Evolutionary conservation across 345 rosid species (phyloP).

Genomic region (Rhodamnia argentea): DNA sequence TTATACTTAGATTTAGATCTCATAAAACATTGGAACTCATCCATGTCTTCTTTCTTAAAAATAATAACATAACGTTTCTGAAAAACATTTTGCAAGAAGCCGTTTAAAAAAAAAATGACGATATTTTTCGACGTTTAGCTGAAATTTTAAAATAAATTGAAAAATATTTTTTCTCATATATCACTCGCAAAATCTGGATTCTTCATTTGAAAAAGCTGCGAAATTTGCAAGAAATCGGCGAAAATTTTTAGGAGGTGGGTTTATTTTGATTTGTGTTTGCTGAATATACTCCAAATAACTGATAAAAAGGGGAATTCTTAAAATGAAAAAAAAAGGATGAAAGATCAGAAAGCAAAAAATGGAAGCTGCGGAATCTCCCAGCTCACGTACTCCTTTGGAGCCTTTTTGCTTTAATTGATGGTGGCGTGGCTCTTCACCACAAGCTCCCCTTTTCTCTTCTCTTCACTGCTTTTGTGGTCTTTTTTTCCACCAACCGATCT

Average conservation of each 20-base stretch:
- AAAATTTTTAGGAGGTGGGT: background rate
- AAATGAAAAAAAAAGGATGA: too few species aligned
- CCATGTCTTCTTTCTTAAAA: background rate
- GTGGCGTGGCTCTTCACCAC: background rate
- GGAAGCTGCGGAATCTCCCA: background rate
- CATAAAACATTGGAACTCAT: background rate
- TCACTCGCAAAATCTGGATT: background rate
- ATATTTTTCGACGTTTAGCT: too few species aligned
- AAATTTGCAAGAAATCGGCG: too few species aligned
- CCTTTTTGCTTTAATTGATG: background rate
- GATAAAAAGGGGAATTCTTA: background rate
- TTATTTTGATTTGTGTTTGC: background rate
- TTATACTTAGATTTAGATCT: background rate
- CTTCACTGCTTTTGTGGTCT: background rate
- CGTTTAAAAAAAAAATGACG: too few species aligned
- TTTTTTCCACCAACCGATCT: background rate
- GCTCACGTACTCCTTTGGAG: background rate
- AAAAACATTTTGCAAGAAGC: too few species aligned
- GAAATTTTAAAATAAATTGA: too few species aligned
- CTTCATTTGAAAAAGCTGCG: accelerated
- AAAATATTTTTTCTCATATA: too few species aligned
- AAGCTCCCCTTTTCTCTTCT: background rate
- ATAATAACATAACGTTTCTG: too few species aligned
- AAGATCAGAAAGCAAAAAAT: background rate
- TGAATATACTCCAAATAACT: background rate